Conservation (phyloP, 2,329 filamentous ascomycete genomes). For the Talaromyces funiculosus region DNA sequence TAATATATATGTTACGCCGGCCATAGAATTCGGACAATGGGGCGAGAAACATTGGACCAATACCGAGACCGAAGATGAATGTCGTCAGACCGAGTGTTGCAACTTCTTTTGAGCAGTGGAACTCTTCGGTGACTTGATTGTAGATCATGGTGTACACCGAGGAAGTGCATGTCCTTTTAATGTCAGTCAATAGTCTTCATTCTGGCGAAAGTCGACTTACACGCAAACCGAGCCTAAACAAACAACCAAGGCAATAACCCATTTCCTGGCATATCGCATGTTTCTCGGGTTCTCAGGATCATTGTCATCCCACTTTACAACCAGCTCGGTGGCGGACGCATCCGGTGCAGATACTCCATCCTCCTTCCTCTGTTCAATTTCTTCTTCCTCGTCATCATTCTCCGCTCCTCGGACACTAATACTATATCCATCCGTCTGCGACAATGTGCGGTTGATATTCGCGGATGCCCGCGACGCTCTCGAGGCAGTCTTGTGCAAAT, state of each 20-base stretch:
- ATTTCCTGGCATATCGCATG: conserved; percentile 62
- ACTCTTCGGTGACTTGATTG: conserved; percentile 67
- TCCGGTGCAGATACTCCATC: conserved; percentile 4
- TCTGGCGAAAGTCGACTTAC: conserved; percentile 49
- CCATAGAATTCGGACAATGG: conserved; percentile 75
- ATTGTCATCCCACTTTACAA: conserved; percentile 69
- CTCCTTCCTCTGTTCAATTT: neutral
- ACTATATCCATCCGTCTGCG: conserved; percentile 32
- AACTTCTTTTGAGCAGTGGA: conserved; percentile 63
- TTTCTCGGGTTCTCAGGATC: conserved; percentile 72
- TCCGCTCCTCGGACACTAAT: conserved; percentile 23
- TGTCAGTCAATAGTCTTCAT: neutral
- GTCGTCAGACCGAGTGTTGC: conserved; percentile 75
- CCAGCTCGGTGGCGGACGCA: conserved; percentile 46
- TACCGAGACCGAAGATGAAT: conserved; percentile 72
- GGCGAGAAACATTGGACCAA: conserved; percentile 59
- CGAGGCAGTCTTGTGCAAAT: conserved; percentile 4
- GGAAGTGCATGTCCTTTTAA: conserved; percentile 66
- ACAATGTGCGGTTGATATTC: conserved; percentile 31
- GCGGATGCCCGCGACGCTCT: conserved; percentile 21
- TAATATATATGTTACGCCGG: conserved; percentile 71
- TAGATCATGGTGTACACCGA: conserved; percentile 90
- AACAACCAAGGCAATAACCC: conserved; percentile 72
- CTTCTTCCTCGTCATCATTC: conserved; percentile 19
- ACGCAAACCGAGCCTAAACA: conserved; percentile 72